Evolutionary conservation across 768 basidiomycete genomes (phyloP).

Genomic region (Pleurotus salmoneostramineus): DNA sequence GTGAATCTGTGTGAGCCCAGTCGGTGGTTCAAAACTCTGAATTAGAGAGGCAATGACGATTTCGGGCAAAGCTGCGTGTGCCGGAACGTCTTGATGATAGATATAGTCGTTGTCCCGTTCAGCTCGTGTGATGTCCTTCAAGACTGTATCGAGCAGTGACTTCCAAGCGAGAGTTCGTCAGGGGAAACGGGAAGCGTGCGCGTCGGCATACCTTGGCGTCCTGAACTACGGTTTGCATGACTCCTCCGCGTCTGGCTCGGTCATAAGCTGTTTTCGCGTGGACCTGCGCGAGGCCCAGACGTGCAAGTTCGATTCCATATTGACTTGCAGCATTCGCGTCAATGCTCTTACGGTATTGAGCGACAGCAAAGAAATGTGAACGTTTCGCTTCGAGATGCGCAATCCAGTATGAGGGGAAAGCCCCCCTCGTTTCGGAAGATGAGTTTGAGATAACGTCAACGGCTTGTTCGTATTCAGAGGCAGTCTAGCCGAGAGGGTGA

Average conservation of each 20-base stretch:
- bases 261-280: slow-evolving; percentile 71
- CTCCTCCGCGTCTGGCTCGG: slow-evolving; percentile 56
- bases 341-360: slow-evolving; percentile 83
- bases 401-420: slow-evolving; percentile 65
- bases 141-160: slow-evolving; percentile 74
- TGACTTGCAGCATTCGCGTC: slow-evolving; percentile 81
- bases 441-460: slow-evolving; percentile 37
- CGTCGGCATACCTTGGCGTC: slow-evolving; percentile 67
- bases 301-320: slow-evolving; percentile 87
- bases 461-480: slow-evolving; percentile 61
- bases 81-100: slow-evolving; percentile 85
- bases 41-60: slow-evolving; percentile 69
- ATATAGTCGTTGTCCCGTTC: slow-evolving; percentile 93
- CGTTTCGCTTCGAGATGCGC: slow-evolving; percentile 80
- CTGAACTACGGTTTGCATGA: slow-evolving; percentile 60
- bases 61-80: slow-evolving; percentile 58
- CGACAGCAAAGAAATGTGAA: slow-evolving; percentile 83
- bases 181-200: background rate
- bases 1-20: slow-evolving; percentile 53
- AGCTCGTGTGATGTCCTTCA: slow-evolving; percentile 64
- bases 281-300: slow-evolving; percentile 63
- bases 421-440: slow-evolving; percentile 35
- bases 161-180: slow-evolving; percentile 22
- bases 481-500: slow-evolving; percentile 33
- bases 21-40: slow-evolving; percentile 48